A percentile compares a stretch with the other conserved stretches of the same genome.
These are phyloP conservation scores for Aureobasidium leucospermi DNA, from an alignment of 2,329 filamentous ascomycete genomes.

Conservation along the genomic window DNA sequence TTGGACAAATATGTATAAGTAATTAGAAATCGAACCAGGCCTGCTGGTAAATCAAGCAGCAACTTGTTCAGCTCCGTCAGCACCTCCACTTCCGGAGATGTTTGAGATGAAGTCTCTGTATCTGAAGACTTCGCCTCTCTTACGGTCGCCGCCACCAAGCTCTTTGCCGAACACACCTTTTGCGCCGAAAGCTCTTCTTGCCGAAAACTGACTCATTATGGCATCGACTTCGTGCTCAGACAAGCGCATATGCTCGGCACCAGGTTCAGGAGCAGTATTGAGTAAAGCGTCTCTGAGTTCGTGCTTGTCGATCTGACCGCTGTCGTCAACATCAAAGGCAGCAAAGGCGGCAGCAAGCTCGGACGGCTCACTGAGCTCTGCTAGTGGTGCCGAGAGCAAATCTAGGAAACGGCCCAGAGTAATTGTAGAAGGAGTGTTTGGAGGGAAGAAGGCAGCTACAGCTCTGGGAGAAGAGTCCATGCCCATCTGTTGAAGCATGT, in stretches of 20 bases:
- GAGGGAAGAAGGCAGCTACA: constrained; percentile 75
- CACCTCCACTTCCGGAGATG: constrained; percentile 32
- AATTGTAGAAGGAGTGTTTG: constrained; percentile 54
- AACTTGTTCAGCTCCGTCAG: constrained; percentile 8
- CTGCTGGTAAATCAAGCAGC: neutral
- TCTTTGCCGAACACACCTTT: constrained; percentile 49
- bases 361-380: constrained; percentile 64
- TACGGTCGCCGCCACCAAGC: constrained; percentile 26
- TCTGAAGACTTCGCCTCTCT: constrained; percentile 80
- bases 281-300: constrained; percentile 79
- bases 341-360: constrained; percentile 87
- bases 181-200: constrained; percentile 67
- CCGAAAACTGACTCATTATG: constrained; percentile 80
- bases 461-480: constrained; percentile 65
- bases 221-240: constrained; percentile 72
- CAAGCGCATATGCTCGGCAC: constrained; percentile 51
- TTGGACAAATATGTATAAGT: too few relatives aligned
- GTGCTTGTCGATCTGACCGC: constrained; percentile 77
- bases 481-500: constrained; percentile 81
- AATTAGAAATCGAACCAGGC: neutral
- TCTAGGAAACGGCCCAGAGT: constrained; percentile 82
- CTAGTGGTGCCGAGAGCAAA: constrained; percentile 66
- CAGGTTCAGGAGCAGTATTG: constrained; percentile 70
- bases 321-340: constrained; percentile 93
- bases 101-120: constrained; percentile 82